A percentile compares a stretch with the other conserved stretches of the same genome.
Evolutionary conservation across 352 stramenopile genomes (phyloP).

Genomic region (Globisporangium apiculatum): DNA sequence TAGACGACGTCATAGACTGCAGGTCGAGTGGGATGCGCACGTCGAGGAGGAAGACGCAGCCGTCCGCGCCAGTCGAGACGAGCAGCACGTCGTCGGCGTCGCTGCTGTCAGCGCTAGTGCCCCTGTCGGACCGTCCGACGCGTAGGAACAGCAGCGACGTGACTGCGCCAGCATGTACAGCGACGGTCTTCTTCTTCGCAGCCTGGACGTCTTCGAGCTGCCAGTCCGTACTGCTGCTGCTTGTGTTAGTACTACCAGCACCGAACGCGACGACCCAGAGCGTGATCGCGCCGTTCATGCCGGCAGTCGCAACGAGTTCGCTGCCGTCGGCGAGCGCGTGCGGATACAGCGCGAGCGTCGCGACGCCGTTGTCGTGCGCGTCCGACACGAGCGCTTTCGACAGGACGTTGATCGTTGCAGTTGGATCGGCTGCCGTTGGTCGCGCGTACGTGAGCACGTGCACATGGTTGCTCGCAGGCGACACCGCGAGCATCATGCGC

Average conservation of each 20-base stretch:
- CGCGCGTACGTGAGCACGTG: constrained; percentile 50
- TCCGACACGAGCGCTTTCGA: constrained; percentile 46
- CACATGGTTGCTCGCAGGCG: constrained; percentile 30
- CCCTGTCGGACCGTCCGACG: constrained; percentile 2
- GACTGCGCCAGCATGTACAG: constrained; percentile 43
- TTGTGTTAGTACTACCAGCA: constrained; percentile 7
- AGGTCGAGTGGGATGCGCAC: constrained; percentile 33
- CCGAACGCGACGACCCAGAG: constrained; percentile 58
- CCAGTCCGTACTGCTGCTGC: constrained; percentile 11
- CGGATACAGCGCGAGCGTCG: constrained; percentile 36
- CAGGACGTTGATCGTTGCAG: constrained; percentile 31
- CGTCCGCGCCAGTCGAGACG: constrained; percentile 54
- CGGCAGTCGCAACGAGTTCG: constrained; percentile 58
- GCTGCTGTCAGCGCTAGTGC: too few species aligned
- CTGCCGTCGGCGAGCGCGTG: constrained; percentile 32
- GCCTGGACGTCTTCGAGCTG: constrained; percentile 57
- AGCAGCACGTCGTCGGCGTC: constrained; percentile 26
- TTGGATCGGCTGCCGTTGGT: constrained; percentile 20
- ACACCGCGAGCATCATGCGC: constrained; percentile 41
- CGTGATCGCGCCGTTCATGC: constrained; percentile 51
- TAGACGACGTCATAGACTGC: constrained; percentile 1
- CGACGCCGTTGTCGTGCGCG: constrained; percentile 49
- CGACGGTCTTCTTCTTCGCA: constrained; percentile 62
- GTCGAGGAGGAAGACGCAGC: constrained; percentile 61
- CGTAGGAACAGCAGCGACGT: constrained; percentile 50